Evolutionary conservation across 768 basidiomycete genomes (phyloP), one percentile per base, ranked within the genome.

Genomic region (Tylopilus sp.): DNA sequence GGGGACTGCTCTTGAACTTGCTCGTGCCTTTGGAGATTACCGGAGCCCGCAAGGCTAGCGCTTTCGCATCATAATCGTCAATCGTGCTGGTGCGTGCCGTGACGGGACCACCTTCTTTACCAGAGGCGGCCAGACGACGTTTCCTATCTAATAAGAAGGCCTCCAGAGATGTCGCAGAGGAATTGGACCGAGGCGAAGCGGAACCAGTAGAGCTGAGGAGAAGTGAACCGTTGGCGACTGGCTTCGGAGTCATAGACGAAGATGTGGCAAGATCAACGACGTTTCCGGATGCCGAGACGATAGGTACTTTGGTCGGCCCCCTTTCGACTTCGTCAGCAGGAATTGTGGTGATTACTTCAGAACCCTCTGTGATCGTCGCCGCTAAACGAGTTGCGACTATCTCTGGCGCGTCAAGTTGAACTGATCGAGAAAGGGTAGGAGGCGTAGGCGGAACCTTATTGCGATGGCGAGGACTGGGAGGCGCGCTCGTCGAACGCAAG

Each of bases 1-100:
- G 70, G 29, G 86, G 87, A 62, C 81, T 88, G 62, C 87, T 89
- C 80, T 89, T 89, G 71, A 88, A 90, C 54, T 80, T 75, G 57
- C 60, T 62, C 21, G 75, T 72, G 22, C 82, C 83, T 62, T 83
- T 86, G 47, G 58, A 48, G 17, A 53, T 52, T 19, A 55, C 50
- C 30, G 49, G 33, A 38, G 57, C n/a, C 46, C 70, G 62, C 40
- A 50, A 11, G 2, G 33, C 21, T 2, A 56, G 29, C 8, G 22
- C 37, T 36, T 48, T 63, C 21, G 55, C 14, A 29, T 68, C 68
- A 16, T 57, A 55, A 24, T 59, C 52, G 21, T 58, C 57, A 37
- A n/a, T 54, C 41, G 50, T 53, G 24, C 42, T 9, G 16, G 52
- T 16, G 9, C 61, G 52, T 8, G 31, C 17, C n/a, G 13, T 46